A percentile compares a stretch with the other conserved stretches of the same genome.
Evolutionary conservation across 768 basidiomycete species (phyloP).

Genomic region (Hygrophorus pudorinus): DNA sequence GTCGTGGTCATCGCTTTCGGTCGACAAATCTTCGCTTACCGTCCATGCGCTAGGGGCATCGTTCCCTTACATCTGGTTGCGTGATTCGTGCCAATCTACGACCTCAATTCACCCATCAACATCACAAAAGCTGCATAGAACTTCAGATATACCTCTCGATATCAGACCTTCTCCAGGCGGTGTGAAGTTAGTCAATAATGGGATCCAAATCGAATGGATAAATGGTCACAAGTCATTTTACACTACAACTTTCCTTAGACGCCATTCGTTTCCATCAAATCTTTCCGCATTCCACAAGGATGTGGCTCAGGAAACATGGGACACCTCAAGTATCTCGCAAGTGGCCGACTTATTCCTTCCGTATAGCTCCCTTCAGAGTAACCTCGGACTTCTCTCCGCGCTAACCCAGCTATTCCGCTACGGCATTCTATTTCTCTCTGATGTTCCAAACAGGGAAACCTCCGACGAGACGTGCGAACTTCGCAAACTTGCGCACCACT

Average conservation of each 20-base stretch:
- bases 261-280: constrained; percentile 29
- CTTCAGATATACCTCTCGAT: constrained; percentile 51
- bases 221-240: constrained; percentile 56
- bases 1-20: constrained; percentile 17
- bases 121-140: constrained; percentile 63
- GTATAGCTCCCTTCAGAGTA: constrained; percentile 40
- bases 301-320: constrained; percentile 33
- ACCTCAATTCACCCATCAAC: constrained; percentile 71
- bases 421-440: constrained; percentile 64
- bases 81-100: constrained; percentile 74
- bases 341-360: constrained; percentile 39
- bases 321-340: constrained; percentile 24
- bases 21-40: constrained; percentile 19
- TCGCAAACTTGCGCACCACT: constrained; percentile 47
- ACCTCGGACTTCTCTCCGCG: constrained; percentile 39
- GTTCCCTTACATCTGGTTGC: constrained; percentile 69
- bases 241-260: constrained; percentile 33
- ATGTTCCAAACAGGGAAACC: constrained; percentile 57
- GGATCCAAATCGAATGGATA: constrained; percentile 34
- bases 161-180: constrained; percentile 34
- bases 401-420: constrained; percentile 62
- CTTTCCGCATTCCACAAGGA: constrained; percentile 38
- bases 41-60: constrained; percentile 31
- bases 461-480: constrained; percentile 56
- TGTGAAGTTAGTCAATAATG: constrained; percentile 27